These are phyloP conservation scores for Metarhizium humberi DNA, from an alignment of 2,329 filamentous ascomycete species.

Conservation along the genomic window DNA sequence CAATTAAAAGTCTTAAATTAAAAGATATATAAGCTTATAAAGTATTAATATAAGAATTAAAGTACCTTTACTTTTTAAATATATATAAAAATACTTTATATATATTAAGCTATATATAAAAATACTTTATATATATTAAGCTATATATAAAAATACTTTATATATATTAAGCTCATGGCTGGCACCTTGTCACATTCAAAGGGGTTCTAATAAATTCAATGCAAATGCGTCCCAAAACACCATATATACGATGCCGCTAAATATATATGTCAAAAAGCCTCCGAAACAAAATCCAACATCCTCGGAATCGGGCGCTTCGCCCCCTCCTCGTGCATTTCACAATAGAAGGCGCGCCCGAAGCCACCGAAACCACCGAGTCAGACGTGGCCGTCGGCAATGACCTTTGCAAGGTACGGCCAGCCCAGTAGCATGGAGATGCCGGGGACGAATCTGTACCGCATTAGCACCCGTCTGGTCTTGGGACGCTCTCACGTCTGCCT, in stretches of 20 bases:
- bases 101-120: too few species aligned
- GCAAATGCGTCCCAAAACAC: neutral
- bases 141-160: too few species aligned
- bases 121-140: too few species aligned
- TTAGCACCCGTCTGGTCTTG: neutral
- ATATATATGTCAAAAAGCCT: neutral
- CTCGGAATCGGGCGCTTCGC: neutral
- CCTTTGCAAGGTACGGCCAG: slow-evolving; percentile 23
- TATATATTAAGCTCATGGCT: too few species aligned
- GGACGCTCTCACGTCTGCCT: too few species aligned
- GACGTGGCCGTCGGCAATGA: slow-evolving; percentile 22
- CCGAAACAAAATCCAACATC: neutral
- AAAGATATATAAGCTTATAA: too few species aligned
- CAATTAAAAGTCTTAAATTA: too few species aligned
- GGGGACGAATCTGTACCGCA: slow-evolving; percentile 22
- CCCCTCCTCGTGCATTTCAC: neutral
- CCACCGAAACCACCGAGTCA: slow-evolving; percentile 7
- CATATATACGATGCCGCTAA: neutral
- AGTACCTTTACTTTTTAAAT: too few species aligned
- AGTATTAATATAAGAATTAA: too few species aligned
- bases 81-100: too few species aligned
- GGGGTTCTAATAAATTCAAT: neutral
- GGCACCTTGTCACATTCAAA: too few species aligned
- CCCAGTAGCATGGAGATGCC: slow-evolving; percentile 22
- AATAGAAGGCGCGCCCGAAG: neutral